These are phyloP conservation scores for Pyrus betulifolia DNA, from an alignment of 306 rosid species.

Conservation along the genomic window DNA sequence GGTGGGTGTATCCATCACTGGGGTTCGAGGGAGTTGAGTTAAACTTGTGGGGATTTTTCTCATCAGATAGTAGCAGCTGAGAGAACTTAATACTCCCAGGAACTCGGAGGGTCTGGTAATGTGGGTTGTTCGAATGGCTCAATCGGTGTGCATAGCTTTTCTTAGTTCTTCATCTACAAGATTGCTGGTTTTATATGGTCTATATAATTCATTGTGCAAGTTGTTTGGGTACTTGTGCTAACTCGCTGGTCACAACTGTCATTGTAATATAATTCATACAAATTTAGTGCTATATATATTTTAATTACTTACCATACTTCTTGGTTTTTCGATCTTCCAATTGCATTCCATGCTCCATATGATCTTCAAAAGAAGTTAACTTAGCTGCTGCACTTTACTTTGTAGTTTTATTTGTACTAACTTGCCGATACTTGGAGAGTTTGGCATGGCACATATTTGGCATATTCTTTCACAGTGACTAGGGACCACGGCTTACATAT, in stretches of 20 bases:
- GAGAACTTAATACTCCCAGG: constrained; percentile 3
- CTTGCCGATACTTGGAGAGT: too few relatives aligned
- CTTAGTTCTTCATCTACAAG: background rate
- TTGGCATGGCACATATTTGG: background rate
- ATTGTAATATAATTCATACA: constrained; percentile 16
- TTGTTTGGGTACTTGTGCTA: background rate
- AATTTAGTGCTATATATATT: background rate
- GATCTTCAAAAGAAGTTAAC: background rate
- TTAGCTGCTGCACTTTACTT: too few relatives aligned
- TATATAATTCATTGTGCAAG: background rate
- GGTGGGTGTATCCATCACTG: constrained; percentile 49
- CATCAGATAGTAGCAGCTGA: constrained; percentile 21
- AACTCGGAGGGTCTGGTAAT: background rate
- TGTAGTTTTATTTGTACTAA: too few relatives aligned
- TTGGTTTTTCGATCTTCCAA: background rate
- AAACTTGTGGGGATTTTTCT: constrained; percentile 21
- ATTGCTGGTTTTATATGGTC: background rate
- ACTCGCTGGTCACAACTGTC: background rate
- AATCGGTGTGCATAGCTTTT: background rate
- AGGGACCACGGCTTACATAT: background rate
- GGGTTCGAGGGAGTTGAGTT: constrained; percentile 24
- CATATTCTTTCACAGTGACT: background rate
- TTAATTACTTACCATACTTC: background rate
- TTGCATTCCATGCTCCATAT: background rate
- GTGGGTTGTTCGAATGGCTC: background rate